Evolutionary conservation across 768 basidiomycete species (phyloP).

Genomic region (Clitopilus hobsonii): DNA sequence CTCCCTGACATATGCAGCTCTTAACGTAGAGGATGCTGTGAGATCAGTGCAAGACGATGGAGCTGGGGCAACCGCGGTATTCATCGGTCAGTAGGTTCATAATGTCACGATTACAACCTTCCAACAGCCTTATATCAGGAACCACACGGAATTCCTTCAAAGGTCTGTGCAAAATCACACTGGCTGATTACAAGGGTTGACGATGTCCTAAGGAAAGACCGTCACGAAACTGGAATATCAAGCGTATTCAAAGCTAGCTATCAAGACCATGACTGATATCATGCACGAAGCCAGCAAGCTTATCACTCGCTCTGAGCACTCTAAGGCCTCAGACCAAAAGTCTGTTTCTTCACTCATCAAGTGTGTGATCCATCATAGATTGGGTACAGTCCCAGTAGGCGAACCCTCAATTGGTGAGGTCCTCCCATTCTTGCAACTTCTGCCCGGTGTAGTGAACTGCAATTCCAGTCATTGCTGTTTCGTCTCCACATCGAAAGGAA

Average conservation of each 20-base stretch:
- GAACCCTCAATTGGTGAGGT: constrained; percentile 63
- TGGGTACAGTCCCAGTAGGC: constrained; percentile 74
- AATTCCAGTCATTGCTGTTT: constrained; percentile 79
- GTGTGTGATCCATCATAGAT: constrained; percentile 68
- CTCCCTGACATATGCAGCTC: constrained; percentile 51
- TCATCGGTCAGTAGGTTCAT: constrained; percentile 49
- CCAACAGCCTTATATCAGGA: constrained; percentile 21
- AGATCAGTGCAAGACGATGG: constrained; percentile 54
- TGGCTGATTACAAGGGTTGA: neutral
- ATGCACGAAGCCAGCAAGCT: constrained; percentile 39
- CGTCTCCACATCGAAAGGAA: constrained; percentile 79
- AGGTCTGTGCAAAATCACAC: constrained; percentile 36
- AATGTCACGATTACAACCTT: neutral
- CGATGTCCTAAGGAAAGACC: constrained; percentile 45
- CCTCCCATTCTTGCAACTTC: too few species aligned
- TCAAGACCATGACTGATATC: constrained; percentile 70
- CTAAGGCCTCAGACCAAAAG: constrained; percentile 15
- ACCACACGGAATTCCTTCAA: constrained; percentile 84
- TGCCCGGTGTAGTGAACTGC: too few species aligned
- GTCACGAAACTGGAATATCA: constrained; percentile 79
- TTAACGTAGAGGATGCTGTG: constrained; percentile 58
- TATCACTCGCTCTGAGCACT: constrained; percentile 39
- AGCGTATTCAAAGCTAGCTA: constrained; percentile 75
- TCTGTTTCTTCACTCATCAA: constrained; percentile 38
- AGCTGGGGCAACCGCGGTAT: constrained; percentile 71